Evolutionary conservation across 2,329 filamentous ascomycete species (phyloP).

Genomic region (Fusarium euwallaceae): DNA sequence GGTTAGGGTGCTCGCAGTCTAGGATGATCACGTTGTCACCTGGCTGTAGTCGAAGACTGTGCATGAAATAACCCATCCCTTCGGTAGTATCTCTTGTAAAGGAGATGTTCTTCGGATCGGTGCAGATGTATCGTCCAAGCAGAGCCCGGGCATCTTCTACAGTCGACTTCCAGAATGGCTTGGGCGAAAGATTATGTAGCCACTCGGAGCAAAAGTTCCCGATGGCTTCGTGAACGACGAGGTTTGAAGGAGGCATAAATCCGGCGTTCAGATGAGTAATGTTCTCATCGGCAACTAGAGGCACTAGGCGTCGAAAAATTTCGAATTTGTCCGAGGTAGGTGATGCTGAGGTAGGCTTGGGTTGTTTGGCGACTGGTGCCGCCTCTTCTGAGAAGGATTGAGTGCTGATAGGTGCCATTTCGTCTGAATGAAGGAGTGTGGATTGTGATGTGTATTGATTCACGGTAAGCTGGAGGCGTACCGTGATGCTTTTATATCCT

Average conservation of each 20-base stretch:
- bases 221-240: slow-evolving; percentile 49
- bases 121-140: slow-evolving; percentile 47
- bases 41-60: slow-evolving; percentile 33
- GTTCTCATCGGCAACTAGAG: not conserved
- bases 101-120: slow-evolving; percentile 42
- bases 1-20: slow-evolving; percentile 51
- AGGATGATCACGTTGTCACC: slow-evolving; percentile 52
- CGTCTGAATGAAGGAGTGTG: not conserved
- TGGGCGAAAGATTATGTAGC: slow-evolving; percentile 40
- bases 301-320: slow-evolving; percentile 13
- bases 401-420: slow-evolving; percentile 6
- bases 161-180: slow-evolving; percentile 39
- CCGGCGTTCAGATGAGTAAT: slow-evolving; percentile 48
- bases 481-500: not conserved
- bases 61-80: slow-evolving; percentile 47
- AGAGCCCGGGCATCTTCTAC: slow-evolving; percentile 40
- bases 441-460: not conserved
- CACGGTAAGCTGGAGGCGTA: not conserved
- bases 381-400: not conserved
- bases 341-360: not conserved
- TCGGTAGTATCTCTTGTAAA: slow-evolving; percentile 53
- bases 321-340: not conserved
- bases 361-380: not conserved
- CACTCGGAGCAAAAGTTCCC: slow-evolving; percentile 43
- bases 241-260: slow-evolving; percentile 49